Conservation (phyloP, 345 rosid species). For the Lepidium didymum region DNA sequence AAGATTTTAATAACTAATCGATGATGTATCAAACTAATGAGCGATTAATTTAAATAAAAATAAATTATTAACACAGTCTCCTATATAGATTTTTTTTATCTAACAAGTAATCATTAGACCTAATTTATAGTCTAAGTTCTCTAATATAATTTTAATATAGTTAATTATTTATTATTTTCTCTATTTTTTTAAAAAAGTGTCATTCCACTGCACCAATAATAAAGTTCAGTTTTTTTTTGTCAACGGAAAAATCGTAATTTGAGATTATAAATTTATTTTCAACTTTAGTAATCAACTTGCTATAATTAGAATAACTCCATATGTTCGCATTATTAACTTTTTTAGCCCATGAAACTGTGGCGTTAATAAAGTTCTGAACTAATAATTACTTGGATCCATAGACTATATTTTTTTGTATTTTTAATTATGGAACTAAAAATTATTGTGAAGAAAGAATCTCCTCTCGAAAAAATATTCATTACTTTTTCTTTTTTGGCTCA, state of each 20-base stretch:
- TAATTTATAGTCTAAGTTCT: too few species aligned
- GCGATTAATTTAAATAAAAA: too few species aligned
- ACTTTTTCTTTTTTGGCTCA: neutral
- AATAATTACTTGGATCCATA: slow-evolving; percentile 9
- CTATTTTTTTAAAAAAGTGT: too few species aligned
- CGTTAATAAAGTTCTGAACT: slow-evolving; percentile 6
- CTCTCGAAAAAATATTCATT: neutral
- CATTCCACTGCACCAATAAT: too few species aligned
- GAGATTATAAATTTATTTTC: neutral
- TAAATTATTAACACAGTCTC: too few species aligned
- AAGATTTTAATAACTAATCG: too few species aligned
- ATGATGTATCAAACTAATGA: too few species aligned
- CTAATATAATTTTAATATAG: too few species aligned
- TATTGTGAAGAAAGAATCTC: slow-evolving; percentile 16
- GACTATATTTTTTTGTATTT: neutral
- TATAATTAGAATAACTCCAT: neutral
- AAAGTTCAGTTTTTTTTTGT: too few species aligned
- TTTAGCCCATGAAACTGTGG: neutral
- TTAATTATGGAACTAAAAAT: neutral
- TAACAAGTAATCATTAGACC: too few species aligned
- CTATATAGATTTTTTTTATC: too few species aligned
- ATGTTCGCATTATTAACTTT: neutral
- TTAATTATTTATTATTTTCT: too few species aligned
- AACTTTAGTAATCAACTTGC: slow-evolving; percentile 6
- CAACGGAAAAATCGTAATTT: neutral